These are phyloP conservation scores for Brassica incana DNA, from an alignment of 345 rosid genomes.

Conservation along the genomic window DNA sequence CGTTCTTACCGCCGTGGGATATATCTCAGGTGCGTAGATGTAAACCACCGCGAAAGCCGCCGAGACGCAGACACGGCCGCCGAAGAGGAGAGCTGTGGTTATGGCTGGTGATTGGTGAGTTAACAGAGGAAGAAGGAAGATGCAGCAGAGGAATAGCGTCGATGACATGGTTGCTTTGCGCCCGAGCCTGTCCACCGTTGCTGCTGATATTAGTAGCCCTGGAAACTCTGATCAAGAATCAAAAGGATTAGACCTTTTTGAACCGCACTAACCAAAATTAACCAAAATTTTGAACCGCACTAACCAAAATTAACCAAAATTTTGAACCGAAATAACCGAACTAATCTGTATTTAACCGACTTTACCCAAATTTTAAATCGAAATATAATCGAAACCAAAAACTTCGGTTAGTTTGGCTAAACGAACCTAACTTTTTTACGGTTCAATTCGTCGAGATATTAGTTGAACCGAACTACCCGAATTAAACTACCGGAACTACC, in stretches of 20 bases:
- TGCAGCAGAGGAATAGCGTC: conserved; percentile 69
- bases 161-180: conserved; percentile 79
- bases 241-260: conserved; percentile 1
- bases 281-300: too few species aligned
- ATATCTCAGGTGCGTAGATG: conserved; percentile 92
- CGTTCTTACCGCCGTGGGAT: conserved; percentile 87
- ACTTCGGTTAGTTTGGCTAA: too few species aligned
- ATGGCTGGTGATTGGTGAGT: conserved; percentile 56
- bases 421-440: too few species aligned
- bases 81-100: conserved; percentile 74
- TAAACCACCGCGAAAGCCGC: conserved; percentile 69
- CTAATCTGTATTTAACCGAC: too few species aligned
- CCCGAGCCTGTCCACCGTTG: conserved; percentile 74
- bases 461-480: too few species aligned
- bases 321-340: too few species aligned
- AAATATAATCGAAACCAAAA: too few species aligned
- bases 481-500: too few species aligned
- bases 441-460: too few species aligned
- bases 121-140: conserved; percentile 74
- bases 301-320: too few species aligned
- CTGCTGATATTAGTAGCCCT: conserved; percentile 77
- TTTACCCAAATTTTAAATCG: too few species aligned
- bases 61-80: conserved; percentile 84
- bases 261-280: not conserved
- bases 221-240: conserved; percentile 61